These are phyloP conservation scores for Boletales sp. DNA, from an alignment of 768 basidiomycete genomes.

Conservation along the genomic window DNA sequence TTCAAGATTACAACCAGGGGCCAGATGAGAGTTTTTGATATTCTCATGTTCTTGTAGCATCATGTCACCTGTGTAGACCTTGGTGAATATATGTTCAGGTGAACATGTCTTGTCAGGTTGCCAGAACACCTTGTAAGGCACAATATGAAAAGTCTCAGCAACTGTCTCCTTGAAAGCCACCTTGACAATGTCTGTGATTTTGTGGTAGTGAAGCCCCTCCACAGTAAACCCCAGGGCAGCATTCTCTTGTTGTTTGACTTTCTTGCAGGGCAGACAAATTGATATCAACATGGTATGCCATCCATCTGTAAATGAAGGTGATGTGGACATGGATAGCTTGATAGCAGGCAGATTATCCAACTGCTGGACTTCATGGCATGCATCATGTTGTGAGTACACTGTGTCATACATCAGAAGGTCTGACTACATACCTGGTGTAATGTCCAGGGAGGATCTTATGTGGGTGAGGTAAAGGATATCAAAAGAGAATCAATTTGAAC, in stretches of 20 bases:
- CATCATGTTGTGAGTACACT: no score
- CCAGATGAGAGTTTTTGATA: constrained; percentile 1
- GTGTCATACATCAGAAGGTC: no score
- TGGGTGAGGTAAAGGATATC: no score
- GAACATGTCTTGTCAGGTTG: background rate
- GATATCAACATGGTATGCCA: constrained; percentile 9
- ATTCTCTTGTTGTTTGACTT: background rate
- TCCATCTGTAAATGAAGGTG: background rate
- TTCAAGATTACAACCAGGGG: constrained; percentile 12
- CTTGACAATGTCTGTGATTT: constrained; percentile 20
- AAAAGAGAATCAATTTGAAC: no score
- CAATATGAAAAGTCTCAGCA: constrained; percentile 9
- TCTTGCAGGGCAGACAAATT: constrained; percentile 4
- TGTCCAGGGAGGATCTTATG: no score
- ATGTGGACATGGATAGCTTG: no score
- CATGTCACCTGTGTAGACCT: constrained; percentile 18
- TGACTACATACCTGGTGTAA: no score
- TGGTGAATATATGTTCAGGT: constrained; percentile 16
- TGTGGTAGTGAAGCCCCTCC: constrained; percentile 26
- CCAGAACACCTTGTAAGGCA: constrained; percentile 14
- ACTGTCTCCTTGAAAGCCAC: constrained; percentile 17
- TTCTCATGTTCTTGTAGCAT: constrained; percentile 16
- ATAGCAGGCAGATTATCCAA: no score
- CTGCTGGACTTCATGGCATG: no score
- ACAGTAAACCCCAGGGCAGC: constrained; percentile 11